Base-by-base conservation (phyloP, 2,329 filamentous ascomycete species). In the Monilinia polystroma region DNA sequence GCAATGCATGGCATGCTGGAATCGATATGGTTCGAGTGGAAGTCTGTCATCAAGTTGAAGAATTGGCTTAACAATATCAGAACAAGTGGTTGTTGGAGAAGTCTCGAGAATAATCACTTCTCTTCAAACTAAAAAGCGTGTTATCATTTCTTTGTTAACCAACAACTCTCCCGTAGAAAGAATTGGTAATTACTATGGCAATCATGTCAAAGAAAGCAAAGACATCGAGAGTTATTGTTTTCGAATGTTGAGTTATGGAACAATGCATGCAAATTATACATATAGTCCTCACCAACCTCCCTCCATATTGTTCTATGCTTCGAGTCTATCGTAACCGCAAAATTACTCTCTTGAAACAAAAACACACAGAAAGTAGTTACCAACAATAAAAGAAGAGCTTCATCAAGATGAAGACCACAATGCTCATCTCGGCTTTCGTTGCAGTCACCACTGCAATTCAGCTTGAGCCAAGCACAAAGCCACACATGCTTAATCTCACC, bases 281-380 rank as follows among this genome's bases (percentile, higher is more conserved):
- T 58, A 58, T 26, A 58, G 26, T 14, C 54, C 8, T 29, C 57
- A 20, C 11, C 4, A 26, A n/a, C 3, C 6, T n/a, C 20, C 26
- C 20, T 18, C 43, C 14, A 20, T 7, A 35, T 29, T 4, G 4
- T 16, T 23, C 14, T 26, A 23, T 4, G 4, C 35, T 26, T 49
- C 59, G 47, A 53, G 32, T 63, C 47, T 53, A 63, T 16, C 59
- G 32, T 35, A 63, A 63, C 62, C 49, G 38, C 49, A 53, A 64
- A 43, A 6, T 51, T 23, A 64, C 38, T 10, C n/a, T 35, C 20
- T 32, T 32, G 8, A 56, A 45, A 32, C 11, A 11, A 29, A 32
- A 4, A 23, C 20, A 26, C 14, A 63, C 3, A 38, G 11, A 51
- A 58, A 26, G n/a, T 38, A 57, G 59, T 38, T 16, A 52, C 10